These are phyloP conservation scores for Phyllosticta capitalensis DNA, from an alignment of 2,329 filamentous ascomycete genomes.

Conservation along the genomic window DNA sequence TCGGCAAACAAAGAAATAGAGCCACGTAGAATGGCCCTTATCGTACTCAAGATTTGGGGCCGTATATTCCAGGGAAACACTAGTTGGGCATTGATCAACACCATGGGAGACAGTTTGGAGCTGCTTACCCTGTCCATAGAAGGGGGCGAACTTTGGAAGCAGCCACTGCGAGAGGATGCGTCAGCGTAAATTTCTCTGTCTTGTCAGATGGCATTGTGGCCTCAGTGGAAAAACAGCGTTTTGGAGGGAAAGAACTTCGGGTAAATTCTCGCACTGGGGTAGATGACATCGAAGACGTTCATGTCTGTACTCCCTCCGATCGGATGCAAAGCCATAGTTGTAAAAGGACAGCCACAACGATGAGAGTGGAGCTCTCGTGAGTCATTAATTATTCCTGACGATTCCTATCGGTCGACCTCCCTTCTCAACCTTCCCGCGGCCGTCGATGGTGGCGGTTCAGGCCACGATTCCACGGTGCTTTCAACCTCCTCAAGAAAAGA, in stretches of 20 bases:
- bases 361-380: too few species aligned
- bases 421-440: slow-evolving; percentile 53
- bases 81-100: slow-evolving; percentile 41
- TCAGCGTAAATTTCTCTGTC: too few species aligned
- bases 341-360: too few species aligned
- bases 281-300: too few species aligned
- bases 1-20: slow-evolving; percentile 16
- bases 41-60: slow-evolving; percentile 38
- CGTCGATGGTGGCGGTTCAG: slow-evolving; percentile 46
- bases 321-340: too few species aligned
- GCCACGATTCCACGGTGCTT: slow-evolving; percentile 79
- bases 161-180: not conserved
- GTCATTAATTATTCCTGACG: not conserved
- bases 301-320: too few species aligned
- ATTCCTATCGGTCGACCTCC: slow-evolving; percentile 43
- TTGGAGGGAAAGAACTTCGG: too few species aligned
- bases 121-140: not conserved
- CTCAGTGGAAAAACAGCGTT: too few species aligned
- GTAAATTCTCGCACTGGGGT: too few species aligned
- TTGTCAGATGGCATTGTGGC: too few species aligned
- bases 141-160: not conserved
- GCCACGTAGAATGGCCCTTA: slow-evolving; percentile 27
- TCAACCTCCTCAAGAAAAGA: slow-evolving; percentile 89
- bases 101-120: slow-evolving; percentile 34
- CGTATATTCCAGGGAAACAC: slow-evolving; percentile 41